A percentile compares a stretch with the other conserved stretches of the same genome.
Conservation (phyloP, 106 monocot species). For the Gastrodia elata region DNA sequence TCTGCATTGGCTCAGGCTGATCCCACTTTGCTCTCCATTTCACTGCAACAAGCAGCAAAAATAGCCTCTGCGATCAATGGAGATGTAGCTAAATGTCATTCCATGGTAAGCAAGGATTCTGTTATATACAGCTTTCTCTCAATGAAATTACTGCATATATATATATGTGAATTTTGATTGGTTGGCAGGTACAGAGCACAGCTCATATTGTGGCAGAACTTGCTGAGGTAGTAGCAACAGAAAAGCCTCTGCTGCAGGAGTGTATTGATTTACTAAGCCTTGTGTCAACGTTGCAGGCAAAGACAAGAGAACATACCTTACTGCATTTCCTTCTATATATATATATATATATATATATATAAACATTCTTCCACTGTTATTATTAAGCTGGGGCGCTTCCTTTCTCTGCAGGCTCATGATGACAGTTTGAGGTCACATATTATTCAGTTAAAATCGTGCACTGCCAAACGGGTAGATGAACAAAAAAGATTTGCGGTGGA, state of each 20-base stretch:
- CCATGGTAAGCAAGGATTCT: constrained; percentile 1
- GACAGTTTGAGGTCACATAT: constrained; percentile 37
- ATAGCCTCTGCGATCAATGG: constrained; percentile 7
- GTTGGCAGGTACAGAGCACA: constrained; percentile 15
- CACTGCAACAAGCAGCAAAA: constrained; percentile 16
- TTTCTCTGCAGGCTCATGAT: constrained; percentile 26
- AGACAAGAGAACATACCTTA: background rate
- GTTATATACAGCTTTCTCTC: too few relatives aligned
- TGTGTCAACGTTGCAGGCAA: constrained; percentile 21
- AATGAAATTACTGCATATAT: background rate
- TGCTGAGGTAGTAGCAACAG: constrained; percentile 16
- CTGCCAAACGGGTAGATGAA: background rate
- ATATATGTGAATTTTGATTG: background rate
- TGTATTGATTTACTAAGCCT: constrained; percentile 19
- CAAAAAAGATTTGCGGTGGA: background rate
- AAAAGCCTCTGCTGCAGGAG: constrained; percentile 24
- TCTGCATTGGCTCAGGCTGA: constrained; percentile 37
- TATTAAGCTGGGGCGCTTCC: background rate
- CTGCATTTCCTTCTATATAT: background rate
- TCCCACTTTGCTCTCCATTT: constrained; percentile 10
- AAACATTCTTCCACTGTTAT: background rate
- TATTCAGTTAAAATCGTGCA: constrained; percentile 15
- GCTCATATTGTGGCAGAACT: constrained; percentile 20
- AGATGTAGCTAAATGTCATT: background rate
- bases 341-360: background rate